These are phyloP conservation scores for Sugiyamaella chiloensis DNA, from an alignment of 805 yeast species.

Conservation along the genomic window DNA sequence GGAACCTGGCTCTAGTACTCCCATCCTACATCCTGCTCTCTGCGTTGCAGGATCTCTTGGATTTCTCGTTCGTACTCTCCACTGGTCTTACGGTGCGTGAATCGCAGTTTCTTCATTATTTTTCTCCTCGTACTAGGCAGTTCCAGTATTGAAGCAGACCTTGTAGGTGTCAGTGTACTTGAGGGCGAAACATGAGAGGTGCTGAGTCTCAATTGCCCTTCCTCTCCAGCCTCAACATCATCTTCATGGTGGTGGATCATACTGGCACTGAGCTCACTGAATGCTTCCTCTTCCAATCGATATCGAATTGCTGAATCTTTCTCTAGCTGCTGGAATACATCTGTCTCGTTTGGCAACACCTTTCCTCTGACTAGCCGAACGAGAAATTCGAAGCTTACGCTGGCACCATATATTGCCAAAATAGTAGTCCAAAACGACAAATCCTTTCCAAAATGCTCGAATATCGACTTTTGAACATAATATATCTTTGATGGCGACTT, in stretches of 20 bases:
- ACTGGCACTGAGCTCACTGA: conserved; percentile 48
- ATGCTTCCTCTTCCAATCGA: conserved; percentile 69
- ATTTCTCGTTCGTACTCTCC: conserved; percentile 36
- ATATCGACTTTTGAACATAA: conserved; percentile 68
- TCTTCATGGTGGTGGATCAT: conserved; percentile 31
- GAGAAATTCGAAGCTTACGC: conserved; percentile 64
- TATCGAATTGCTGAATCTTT: conserved; percentile 62
- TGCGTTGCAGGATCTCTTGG: conserved; percentile 34
- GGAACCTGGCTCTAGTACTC: not conserved
- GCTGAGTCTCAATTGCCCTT: not conserved
- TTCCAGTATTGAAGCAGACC: conserved; percentile 6
- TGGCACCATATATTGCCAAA: conserved; percentile 53
- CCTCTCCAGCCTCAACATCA: conserved; percentile 64
- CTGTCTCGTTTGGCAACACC: conserved; percentile 69
- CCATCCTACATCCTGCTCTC: conserved; percentile 33
- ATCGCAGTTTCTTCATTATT: conserved; percentile 28
- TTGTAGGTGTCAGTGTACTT: conserved; percentile 2
- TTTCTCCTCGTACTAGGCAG: conserved; percentile 12
- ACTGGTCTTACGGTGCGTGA: conserved; percentile 27
- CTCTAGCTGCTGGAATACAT: conserved; percentile 74
- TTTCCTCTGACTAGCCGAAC: conserved; percentile 54
- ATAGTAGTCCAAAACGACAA: conserved; percentile 83
- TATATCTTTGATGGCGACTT: conserved; percentile 54
- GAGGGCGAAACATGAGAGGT: not conserved
- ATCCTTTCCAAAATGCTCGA: conserved; percentile 72